Base-by-base conservation (phyloP, 345 rosid species). In the Brassica carinata region DNA sequence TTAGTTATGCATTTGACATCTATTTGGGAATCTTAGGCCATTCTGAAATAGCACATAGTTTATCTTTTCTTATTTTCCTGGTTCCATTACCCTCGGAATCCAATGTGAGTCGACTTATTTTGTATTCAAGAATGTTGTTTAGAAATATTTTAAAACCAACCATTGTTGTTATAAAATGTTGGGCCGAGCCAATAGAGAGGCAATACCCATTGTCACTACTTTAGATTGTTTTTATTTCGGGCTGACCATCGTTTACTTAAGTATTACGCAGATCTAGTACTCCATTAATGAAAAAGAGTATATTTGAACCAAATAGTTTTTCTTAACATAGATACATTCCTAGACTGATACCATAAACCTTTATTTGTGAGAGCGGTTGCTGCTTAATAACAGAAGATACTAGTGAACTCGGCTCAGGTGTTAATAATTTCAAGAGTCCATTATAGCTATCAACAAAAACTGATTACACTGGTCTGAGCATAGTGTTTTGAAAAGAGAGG, bases 11-110 rank as follows among this genome's bases (percentile, higher is more conserved):
- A 74, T 68, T 74, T 51, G 57, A 59, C 79, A 33, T 74, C 71
- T 74, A n/a, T 68, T 79, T 73, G 19, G 43, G 83, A 74, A 74
- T 79, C 83, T 68, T 67, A 67, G 75, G 75, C 79, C 64, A 69
- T 64, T 64, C 80, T 75, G 38, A 64, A 64, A 48, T 68, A 61
- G 40, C 78, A 73, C 74, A 51, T 79, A n/a, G 3, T 67, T 33
- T 73, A 10, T 59, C 64, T 69, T 38, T 30, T 59, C 64, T 8
- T 15, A 5, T 10, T 72, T 48, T n/a, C 17, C n/a, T 67, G 69
- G n/a, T 73, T 63, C 23, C 69, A 23, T 67, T 62, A n/a, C 15
- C 43, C 11, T 74, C 4, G 30, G 83, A 68, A 79, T 79, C 82
- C 73, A 59, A 67, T 73, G 82, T 51, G 70, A 9, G 40, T 61